Conservation (phyloP, 1,284 basidiomycete genomes). For the Tremellales sp. region DNA sequence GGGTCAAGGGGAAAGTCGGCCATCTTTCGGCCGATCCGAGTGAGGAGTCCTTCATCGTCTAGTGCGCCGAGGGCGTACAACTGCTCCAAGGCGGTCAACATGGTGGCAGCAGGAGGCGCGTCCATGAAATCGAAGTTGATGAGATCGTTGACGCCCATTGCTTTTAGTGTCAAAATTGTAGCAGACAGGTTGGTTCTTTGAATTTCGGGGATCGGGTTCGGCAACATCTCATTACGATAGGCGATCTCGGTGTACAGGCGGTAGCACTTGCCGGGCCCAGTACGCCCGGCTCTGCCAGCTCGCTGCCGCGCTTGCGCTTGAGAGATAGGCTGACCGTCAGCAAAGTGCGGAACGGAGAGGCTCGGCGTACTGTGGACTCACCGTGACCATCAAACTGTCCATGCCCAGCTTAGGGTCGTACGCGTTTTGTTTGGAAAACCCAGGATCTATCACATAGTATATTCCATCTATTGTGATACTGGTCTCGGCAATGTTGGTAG, state of each 20-base stretch:
- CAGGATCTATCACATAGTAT: conserved; percentile 98
- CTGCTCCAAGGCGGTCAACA: conserved; percentile 83
- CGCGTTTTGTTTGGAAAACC: conserved; percentile 98
- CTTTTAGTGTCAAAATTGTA: conserved; percentile 93
- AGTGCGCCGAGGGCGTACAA: conserved; percentile 92
- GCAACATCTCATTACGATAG: conserved; percentile 97
- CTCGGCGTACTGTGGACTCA: conserved; percentile 25
- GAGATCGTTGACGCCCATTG: conserved; percentile 98
- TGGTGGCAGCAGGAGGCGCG: conserved; percentile 91
- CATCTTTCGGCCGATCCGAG: conserved; percentile 94
- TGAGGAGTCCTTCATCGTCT: conserved; percentile 94
- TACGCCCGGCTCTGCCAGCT: conserved; percentile 91
- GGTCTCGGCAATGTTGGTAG: conserved; percentile 98
- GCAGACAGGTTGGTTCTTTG: conserved; percentile 89
- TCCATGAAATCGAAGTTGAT: conserved; percentile 99
- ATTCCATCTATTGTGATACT: conserved; percentile 97
- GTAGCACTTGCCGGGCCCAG: conserved; percentile 97
- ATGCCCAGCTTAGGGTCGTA: conserved; percentile 96
- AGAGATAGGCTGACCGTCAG: conserved; percentile 70
- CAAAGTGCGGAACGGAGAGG: not conserved
- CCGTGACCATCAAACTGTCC: conserved; percentile 95
- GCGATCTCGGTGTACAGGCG: conserved; percentile 96
- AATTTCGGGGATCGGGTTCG: conserved; percentile 96
- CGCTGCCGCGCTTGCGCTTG: conserved; percentile 96
- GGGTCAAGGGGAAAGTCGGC: conserved; percentile 99